Evolutionary conservation across 495 filamentous ascomycete species (phyloP).

Genomic region (Penicillium coprophilum): DNA sequence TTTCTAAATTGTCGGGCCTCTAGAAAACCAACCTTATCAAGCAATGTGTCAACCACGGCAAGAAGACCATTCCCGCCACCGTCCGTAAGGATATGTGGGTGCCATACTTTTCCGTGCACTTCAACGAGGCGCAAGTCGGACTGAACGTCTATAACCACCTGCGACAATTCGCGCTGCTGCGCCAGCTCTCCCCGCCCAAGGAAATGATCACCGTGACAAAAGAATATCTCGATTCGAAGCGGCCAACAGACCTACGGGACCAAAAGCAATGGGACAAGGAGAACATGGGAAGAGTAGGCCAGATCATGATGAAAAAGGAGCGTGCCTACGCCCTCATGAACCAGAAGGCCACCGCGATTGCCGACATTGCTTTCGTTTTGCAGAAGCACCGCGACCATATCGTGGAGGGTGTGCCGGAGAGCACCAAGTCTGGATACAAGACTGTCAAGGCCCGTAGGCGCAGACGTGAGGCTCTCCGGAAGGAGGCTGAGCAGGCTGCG

Average conservation of each 20-base stretch:
- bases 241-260: conserved; percentile 58
- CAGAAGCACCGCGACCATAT: conserved; percentile 50
- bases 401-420: conserved; percentile 29
- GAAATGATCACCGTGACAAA: conserved; percentile 52
- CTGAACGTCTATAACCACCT: conserved; percentile 74
- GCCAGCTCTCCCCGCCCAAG: conserved; percentile 43
- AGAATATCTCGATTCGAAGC: conserved; percentile 50
- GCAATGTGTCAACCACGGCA: conserved; percentile 86
- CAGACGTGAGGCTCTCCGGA: conserved; percentile 34
- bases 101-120: conserved; percentile 74
- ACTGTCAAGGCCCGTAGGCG: conserved; percentile 31
- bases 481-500: conserved; percentile 40
- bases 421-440: conserved; percentile 34
- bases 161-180: conserved; percentile 67
- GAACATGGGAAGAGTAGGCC: conserved; percentile 43
- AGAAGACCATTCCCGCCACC: conserved; percentile 75
- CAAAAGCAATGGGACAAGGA: conserved; percentile 46
- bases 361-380: conserved; percentile 82
- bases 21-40: conserved; percentile 66
- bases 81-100: conserved; percentile 90
- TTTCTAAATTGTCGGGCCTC: conserved; percentile 7
- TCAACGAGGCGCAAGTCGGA: conserved; percentile 64
- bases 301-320: conserved; percentile 52
- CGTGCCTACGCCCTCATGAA: conserved; percentile 70
- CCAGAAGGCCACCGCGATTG: conserved; percentile 84